A percentile compares a stretch with the other conserved stretches of the same genome.
Conservation (phyloP, 257 asterid genomes). For the Fraxinus quadrangulata region DNA sequence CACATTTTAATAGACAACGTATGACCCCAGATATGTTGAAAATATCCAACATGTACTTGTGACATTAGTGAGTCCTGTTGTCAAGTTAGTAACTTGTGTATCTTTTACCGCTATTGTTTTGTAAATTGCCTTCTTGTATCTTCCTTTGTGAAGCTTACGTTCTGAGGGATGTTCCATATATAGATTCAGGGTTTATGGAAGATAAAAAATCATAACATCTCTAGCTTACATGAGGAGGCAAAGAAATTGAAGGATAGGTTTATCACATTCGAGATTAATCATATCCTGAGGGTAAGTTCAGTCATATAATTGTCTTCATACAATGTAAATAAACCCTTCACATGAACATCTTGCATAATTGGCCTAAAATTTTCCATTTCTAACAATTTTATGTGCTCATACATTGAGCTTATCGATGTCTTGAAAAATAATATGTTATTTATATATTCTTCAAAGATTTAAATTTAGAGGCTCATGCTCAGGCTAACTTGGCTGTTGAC, state of each 20-base stretch:
- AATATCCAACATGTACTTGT: too few species aligned
- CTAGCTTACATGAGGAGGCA: constrained; percentile 36
- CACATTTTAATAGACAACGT: too few species aligned
- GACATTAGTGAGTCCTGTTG: too few species aligned
- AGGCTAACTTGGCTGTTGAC: constrained; percentile 67
- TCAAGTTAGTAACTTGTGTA: too few species aligned
- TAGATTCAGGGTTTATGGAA: constrained; percentile 88
- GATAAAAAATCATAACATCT: constrained; percentile 83
- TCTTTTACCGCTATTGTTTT: not conserved
- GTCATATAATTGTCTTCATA: not conserved
- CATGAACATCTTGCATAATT: not conserved
- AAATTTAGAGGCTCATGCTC: constrained; percentile 18
- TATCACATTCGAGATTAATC: constrained; percentile 32
- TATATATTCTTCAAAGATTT: constrained; percentile 48
- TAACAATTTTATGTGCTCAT: not conserved
- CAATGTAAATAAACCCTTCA: not conserved
- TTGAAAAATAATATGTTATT: constrained; percentile 14
- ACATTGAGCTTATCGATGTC: not conserved
- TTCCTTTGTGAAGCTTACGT: not conserved
- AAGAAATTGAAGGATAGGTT: constrained; percentile 39
- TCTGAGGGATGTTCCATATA: constrained; percentile 19
- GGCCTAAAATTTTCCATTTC: not conserved
- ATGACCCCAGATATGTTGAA: too few species aligned
- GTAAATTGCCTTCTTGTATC: not conserved
- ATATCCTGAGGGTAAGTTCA: constrained; percentile 31